A percentile compares a stretch with the other conserved stretches of the same genome.
phyloP scores from a whole-genome alignment of 2,329 filamentous ascomycete genomes.

The Cytospora paraplurivora region DNA sequence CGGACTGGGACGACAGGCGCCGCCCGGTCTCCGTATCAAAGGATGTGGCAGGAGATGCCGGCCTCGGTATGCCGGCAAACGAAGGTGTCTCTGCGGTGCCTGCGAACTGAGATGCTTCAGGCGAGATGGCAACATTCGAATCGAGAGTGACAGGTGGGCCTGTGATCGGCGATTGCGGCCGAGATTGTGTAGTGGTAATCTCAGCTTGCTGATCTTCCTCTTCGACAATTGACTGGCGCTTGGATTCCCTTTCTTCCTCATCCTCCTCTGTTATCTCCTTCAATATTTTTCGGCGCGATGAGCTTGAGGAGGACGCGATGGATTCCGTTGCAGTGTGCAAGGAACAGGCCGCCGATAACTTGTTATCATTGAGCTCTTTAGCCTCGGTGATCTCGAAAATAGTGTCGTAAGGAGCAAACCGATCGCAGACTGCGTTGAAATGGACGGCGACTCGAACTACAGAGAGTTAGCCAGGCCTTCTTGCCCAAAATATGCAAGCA shows the following conservation, averaged over 20 bases:
- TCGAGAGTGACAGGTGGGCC: slow-evolving; percentile 51
- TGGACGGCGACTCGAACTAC: slow-evolving; percentile 80
- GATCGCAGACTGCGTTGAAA: slow-evolving; percentile 67
- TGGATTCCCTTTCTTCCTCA: slow-evolving; percentile 67
- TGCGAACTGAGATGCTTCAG: slow-evolving; percentile 54
- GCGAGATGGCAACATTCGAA: slow-evolving; percentile 52
- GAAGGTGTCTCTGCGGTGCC: slow-evolving; percentile 53
- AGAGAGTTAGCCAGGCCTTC: slow-evolving; percentile 35
- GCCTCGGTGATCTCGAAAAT: slow-evolving; percentile 74
- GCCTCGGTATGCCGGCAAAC: slow-evolving; percentile 51
- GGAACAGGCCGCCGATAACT: slow-evolving; percentile 84
- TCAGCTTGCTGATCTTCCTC: slow-evolving; percentile 43
- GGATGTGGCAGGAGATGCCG: slow-evolving; percentile 49
- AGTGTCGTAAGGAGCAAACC: slow-evolving; percentile 84
- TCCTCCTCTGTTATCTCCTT: slow-evolving; percentile 95
- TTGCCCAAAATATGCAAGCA: slow-evolving; percentile 6
- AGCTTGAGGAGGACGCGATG: slow-evolving; percentile 81
- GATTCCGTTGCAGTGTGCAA: slow-evolving; percentile 86
- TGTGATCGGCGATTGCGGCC: slow-evolving; percentile 38
- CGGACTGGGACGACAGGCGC: slow-evolving; percentile 55
- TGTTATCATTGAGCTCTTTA: slow-evolving; percentile 82
- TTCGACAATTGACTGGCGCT: slow-evolving; percentile 58
- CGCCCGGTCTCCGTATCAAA: slow-evolving; percentile 43
- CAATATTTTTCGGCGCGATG: slow-evolving; percentile 72
- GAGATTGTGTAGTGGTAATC: slow-evolving; percentile 34